Conservation (phyloP, 1,139 yeast genomes). For the Martiniozyma asiatica region DNA sequence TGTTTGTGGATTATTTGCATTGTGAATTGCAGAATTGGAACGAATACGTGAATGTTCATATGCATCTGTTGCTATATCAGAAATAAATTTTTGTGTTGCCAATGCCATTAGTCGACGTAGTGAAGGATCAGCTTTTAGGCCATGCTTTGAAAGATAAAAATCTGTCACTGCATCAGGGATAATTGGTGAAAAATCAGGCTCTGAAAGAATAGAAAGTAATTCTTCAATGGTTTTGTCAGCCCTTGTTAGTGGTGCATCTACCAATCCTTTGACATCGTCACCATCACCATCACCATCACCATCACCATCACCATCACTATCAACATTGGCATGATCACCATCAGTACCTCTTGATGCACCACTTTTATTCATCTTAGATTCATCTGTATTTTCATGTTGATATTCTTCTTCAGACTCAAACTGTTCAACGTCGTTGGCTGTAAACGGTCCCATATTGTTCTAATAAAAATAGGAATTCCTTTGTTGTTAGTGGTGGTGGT, state of each 20-base stretch:
- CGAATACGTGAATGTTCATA: slow-evolving; percentile 90
- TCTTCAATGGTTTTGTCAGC: slow-evolving; percentile 84
- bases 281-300: background rate
- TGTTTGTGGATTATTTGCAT: slow-evolving; percentile 76
- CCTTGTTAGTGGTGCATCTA: slow-evolving; percentile 52
- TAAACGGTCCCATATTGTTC: too few relatives aligned
- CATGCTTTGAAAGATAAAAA: slow-evolving; percentile 79
- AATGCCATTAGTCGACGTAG: slow-evolving; percentile 80
- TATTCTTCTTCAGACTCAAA: too few relatives aligned
- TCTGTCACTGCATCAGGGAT: slow-evolving; percentile 98
- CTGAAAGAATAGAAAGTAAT: slow-evolving; percentile 79
- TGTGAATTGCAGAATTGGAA: slow-evolving; percentile 70
- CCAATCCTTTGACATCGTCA: slow-evolving; percentile 23
- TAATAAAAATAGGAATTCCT: too few relatives aligned
- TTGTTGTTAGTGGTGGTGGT: too few relatives aligned
- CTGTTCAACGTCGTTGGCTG: slow-evolving; percentile 14
- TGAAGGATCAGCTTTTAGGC: slow-evolving; percentile 68
- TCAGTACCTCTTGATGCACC: slow-evolving; percentile 1
- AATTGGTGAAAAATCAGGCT: slow-evolving; percentile 88
- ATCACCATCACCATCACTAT: slow-evolving; percentile 1
- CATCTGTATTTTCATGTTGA: too few relatives aligned
- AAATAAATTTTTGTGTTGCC: slow-evolving; percentile 90
- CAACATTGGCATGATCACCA: slow-evolving; percentile 1
- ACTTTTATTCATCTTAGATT: background rate
- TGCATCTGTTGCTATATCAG: slow-evolving; percentile 94